These are phyloP conservation scores for Corylus americana DNA, from an alignment of 306 rosid species.

Conservation along the genomic window DNA sequence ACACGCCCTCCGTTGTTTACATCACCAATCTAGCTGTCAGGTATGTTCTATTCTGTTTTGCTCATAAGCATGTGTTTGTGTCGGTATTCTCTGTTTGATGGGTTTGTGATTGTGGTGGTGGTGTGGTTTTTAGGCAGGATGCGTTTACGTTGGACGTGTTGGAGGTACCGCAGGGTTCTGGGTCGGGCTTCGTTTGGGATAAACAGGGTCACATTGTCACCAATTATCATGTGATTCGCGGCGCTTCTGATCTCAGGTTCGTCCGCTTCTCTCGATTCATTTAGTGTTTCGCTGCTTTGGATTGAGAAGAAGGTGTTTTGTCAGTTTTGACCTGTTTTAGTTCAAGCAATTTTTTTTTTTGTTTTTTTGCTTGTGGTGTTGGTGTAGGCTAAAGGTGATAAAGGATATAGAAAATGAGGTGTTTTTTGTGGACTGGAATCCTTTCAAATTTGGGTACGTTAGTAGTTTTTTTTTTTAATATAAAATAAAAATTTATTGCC, in stretches of 20 bases:
- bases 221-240: conserved; percentile 95
- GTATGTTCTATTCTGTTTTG: conserved; percentile 27
- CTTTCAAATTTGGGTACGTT: background rate
- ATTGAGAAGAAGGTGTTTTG: background rate
- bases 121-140: conserved; percentile 75
- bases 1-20: conserved; percentile 91
- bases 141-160: conserved; percentile 90
- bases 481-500: background rate
- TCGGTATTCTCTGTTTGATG: conserved; percentile 8
- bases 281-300: conserved; percentile 1
- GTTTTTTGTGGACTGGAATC: background rate
- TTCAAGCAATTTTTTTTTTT: background rate
- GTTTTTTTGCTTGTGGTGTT: background rate
- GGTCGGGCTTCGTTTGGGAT: conserved; percentile 98
- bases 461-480: too few relatives aligned
- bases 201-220: conserved; percentile 81
- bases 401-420: background rate
- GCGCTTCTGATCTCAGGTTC: conserved; percentile 98
- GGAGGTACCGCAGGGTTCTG: conserved; percentile 99
- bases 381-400: background rate
- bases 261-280: conserved; percentile 15
- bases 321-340: background rate
- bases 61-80: background rate
- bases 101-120: conserved; percentile 6
- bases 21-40: conserved; percentile 88